Evolutionary conservation across 495 filamentous ascomycete genomes (phyloP).

Genomic region (Xylaria castorea): DNA sequence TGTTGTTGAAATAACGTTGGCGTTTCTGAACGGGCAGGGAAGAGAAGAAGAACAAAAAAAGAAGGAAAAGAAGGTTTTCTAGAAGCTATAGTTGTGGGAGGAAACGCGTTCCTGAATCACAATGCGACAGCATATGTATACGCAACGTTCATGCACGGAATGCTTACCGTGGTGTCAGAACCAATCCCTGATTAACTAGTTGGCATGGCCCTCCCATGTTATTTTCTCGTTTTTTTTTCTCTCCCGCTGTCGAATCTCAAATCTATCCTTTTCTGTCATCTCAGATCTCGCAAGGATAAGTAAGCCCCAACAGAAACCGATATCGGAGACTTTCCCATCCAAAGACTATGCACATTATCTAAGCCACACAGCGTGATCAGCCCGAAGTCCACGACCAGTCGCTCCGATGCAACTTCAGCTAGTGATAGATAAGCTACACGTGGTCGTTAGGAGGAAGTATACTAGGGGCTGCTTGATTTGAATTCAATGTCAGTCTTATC

Average conservation of each 20-base stretch:
- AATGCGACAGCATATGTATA: slow-evolving; percentile 6
- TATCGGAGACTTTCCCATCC: slow-evolving; percentile 2
- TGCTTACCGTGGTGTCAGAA: slow-evolving; percentile 19
- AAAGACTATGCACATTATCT: background rate
- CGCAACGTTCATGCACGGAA: background rate
- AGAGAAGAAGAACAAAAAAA: background rate
- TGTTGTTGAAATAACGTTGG: background rate
- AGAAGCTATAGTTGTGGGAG: background rate
- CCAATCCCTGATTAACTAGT: background rate
- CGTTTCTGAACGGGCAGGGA: background rate
- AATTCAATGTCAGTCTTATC: slow-evolving; percentile 6
- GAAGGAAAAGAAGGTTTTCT: background rate
- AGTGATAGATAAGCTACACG: background rate
- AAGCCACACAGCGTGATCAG: slow-evolving; percentile 2
- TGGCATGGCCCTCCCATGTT: background rate
- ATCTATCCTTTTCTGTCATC: slow-evolving; percentile 7
- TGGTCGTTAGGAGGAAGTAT: background rate
- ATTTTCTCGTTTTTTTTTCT: background rate
- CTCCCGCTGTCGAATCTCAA: slow-evolving; percentile 17
- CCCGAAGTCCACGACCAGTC: background rate
- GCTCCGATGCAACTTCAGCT: no score
- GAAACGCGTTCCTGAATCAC: background rate
- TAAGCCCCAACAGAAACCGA: slow-evolving; percentile 1
- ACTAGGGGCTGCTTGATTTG: background rate
- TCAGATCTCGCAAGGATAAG: background rate